Conservation (phyloP, 2,329 filamentous ascomycete species). For the Westerdykella aurantiaca region DNA sequence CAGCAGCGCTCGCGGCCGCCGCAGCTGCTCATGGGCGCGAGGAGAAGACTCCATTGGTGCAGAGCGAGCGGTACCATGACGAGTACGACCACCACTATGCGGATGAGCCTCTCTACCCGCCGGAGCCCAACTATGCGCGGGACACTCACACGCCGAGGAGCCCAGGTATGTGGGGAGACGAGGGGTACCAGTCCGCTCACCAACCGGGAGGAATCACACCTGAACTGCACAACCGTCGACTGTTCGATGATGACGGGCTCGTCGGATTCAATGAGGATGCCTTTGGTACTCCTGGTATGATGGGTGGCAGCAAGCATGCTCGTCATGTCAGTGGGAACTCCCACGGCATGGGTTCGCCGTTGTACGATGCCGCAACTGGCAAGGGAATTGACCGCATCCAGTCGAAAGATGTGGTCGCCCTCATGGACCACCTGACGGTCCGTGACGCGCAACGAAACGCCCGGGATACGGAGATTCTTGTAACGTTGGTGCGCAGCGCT, state of each 20-base stretch:
- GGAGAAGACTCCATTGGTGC: conserved; percentile 20
- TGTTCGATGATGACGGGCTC: conserved; percentile 53
- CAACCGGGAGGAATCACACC: conserved; percentile 50
- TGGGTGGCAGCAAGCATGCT: conserved; percentile 42
- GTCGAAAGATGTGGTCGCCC: conserved; percentile 89
- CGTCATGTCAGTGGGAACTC: conserved; percentile 83
- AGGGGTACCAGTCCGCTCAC: conserved; percentile 83
- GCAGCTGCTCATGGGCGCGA: conserved; percentile 37
- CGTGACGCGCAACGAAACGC: conserved; percentile 94
- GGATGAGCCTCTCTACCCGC: conserved; percentile 32
- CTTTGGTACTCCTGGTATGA: neutral
- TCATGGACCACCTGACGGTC: conserved; percentile 98
- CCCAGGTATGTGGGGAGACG: conserved; percentile 61
- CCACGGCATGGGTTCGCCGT: conserved; percentile 79
- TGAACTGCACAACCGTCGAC: conserved; percentile 42
- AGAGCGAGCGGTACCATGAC: conserved; percentile 31
- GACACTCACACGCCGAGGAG: conserved; percentile 35
- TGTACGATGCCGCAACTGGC: conserved; percentile 86
- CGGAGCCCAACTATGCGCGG: conserved; percentile 23
- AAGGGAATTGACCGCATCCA: conserved; percentile 86
- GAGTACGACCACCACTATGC: conserved; percentile 30
- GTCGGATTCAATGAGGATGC: conserved; percentile 46
- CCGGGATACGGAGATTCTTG: conserved; percentile 90
- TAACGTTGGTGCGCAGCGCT: conserved; percentile 86
- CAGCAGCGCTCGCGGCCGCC: conserved; percentile 50